Base-by-base conservation (phyloP, 108 stramenopile genomes). In the Pelagomonas calceolata region DNA sequence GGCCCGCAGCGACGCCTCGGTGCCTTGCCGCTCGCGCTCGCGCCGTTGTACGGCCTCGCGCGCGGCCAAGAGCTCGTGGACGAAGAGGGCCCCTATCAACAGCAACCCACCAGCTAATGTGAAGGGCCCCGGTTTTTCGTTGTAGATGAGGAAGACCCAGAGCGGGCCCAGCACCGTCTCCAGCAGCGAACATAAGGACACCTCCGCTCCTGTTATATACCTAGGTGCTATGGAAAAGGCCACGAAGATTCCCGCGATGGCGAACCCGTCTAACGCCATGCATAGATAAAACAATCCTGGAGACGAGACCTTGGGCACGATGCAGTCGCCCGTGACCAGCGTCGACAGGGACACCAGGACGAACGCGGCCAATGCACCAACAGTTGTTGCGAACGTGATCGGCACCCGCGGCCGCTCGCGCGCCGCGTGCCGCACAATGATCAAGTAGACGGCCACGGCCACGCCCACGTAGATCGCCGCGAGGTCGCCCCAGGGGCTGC, bases 61-160 rank as follows among this genome's bases (percentile, higher is more conserved):
- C 39, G 39, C 39, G 39, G 39, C 5, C 39, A 12, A 10, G 51
- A 9, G 10, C 51, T 75, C 74, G 44, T 75, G 74, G 21, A 30
- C 44, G 34, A 69, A 63, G 36, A 75, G 70, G 14, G 67, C n/a
- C 31, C 34, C 15, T 4, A 75, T 37, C n/a, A 75, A 18, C 34
- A 69, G 29, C 29, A 69, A 69, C 33, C 74, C 74, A 14, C 74
- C 74, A 30, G 70, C 51, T 7, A 75, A 64, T 4, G 74, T 75
- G 44, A 36, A 69, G 36, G 0, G 12, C 34, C 36, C 36, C 16
- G 74, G 74, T 12, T 65, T 18, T 4, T 75, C 68, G 46, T 60
- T 30, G 36, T 64, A 75, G 29, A 69, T 64, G 43, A 75, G 34
- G 36, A 64, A 75, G 37, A 75, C 69, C 26, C 63, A 75, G 30